phyloP scores from a whole-genome alignment of 2,329 filamentous ascomycete genomes.

The Cladosporium oxysporum region DNA sequence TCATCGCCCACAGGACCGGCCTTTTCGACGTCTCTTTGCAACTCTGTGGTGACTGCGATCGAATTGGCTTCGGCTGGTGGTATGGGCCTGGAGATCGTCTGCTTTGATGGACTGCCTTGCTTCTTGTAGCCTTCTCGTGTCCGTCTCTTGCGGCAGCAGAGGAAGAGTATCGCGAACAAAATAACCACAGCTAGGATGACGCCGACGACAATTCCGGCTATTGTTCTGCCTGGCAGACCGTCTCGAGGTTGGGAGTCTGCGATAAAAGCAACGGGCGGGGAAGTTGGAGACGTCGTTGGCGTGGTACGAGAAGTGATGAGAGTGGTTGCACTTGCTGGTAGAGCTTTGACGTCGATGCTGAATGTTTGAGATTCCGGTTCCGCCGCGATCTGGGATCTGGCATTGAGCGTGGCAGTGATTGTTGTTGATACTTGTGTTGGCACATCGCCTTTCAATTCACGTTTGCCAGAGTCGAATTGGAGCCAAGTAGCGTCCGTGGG shows the following conservation, averaged over 20 bases:
- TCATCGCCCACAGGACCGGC: constrained; percentile 31
- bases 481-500: constrained; percentile 50
- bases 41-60: constrained; percentile 28
- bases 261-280: constrained; percentile 8
- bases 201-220: constrained; percentile 39
- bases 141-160: constrained; percentile 32
- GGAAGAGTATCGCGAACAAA: constrained; percentile 28
- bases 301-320: constrained; percentile 23
- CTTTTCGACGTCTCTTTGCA: constrained; percentile 43
- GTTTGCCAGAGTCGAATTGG: constrained; percentile 48
- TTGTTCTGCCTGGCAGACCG: constrained; percentile 26
- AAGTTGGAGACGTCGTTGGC: constrained; percentile 6
- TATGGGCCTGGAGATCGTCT: constrained; percentile 45
- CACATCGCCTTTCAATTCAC: constrained; percentile 52
- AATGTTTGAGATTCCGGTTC: constrained; percentile 46
- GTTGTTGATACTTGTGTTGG: constrained; percentile 44
- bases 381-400: constrained; percentile 34
- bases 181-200: constrained; percentile 33
- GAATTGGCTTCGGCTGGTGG: constrained; percentile 33
- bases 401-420: constrained; percentile 47
- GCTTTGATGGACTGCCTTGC: constrained; percentile 32
- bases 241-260: constrained; percentile 12
- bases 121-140: constrained; percentile 23
- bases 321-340: constrained; percentile 21
- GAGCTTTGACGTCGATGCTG: constrained; percentile 40